Evolutionary conservation across 2,329 filamentous ascomycete genomes (phyloP), one percentile per base, ranked within the genome.

Genomic region (Fusarium sp.): DNA sequence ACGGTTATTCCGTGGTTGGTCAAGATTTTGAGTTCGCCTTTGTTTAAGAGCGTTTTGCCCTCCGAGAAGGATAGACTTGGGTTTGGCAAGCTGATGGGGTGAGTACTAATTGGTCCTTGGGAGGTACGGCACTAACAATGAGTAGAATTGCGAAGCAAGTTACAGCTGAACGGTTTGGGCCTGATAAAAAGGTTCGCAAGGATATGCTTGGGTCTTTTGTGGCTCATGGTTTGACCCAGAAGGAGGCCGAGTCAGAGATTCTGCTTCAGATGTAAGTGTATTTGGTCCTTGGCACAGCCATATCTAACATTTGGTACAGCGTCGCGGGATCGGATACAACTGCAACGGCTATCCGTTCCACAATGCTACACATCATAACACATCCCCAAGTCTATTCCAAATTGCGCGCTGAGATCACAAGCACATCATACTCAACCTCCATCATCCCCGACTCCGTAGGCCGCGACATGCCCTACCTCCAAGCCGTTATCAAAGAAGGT

Each of bases 241-340:
- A 71, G 0, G 76, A 79, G 31, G 52, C 74, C 11, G 71, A 74
- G 25, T 75, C 75, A 0, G 77, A 79, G 43, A 74, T 77, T 11
- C 4, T 75, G 2, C 55, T 75, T 0, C 71, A 75, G 4, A 74
- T 74, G 67, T 73, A 45, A 67, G 65, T 61, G 1, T 3, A 0
- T 4, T 1, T 6, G 1, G 0, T 28, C 5, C 3, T 3, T 10
- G 8, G 1, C 14, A 11, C 2, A 18, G 8, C 4, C 11, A 30
- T 7, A 0, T 4, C 51, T 60, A 37, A 65, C n/a, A 1, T 0
- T 5, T 1, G 1, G 45, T 3, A 53, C 46, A 82, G 82, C 42
- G 79, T 87, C 7, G 87, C 86, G 7, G 88, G 87, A 6, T 86
- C 85, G 1, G 87, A 89, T 63, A 88, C 86, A 5, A 87, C 86